Base-by-base conservation (phyloP, 768 basidiomycete genomes). In the Agaricus blazei region DNA sequence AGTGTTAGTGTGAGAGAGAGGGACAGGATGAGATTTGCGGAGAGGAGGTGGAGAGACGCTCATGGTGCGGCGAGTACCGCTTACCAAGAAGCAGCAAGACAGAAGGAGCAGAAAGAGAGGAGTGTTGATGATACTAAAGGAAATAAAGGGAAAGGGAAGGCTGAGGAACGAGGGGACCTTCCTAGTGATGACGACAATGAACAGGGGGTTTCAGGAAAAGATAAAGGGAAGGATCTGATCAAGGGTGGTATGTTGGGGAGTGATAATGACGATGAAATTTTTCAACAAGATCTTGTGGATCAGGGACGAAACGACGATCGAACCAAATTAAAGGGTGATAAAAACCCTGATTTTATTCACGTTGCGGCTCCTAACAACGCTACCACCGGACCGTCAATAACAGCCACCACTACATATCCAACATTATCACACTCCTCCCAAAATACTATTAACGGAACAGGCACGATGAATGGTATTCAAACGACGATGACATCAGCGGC, bases 1-100 rank as follows among this genome's bases (percentile, higher is more conserved):
- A 76, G 72, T 58, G 65, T 79, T 9, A 60, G 62, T 52, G 51
- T 59, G 36, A 57, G 53, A 51, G 62, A 56, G 43, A 51, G 56
- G 52, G 19, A 51, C 31, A 54, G 28, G 24, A 57, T 59, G 15
- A 42, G 49, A 9, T 52, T 42, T 44, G 48, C 59, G 56, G 27
- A 54, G 14, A 12, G 23, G 44, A 48, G 55, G 47, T 7, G 11
- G 7, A 49, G 60, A 48, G 12, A 54, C 27, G 26, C 14, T 3
- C 8, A 34, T 29, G 8, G 19, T 42, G 19, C 9, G 41, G 42
- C 34, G 47, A 6, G 48, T 40, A 41, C 28, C 54, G 57, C 2
- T 9, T 14, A 48, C 14, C 46, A 48, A 9, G 59, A 56, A 31
- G 23, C 31, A 37, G 36, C 19, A 2, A 48, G 47, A 12, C 48